Base-by-base conservation (phyloP, 768 basidiomycete genomes). In the Clavaria fumosa region DNA sequence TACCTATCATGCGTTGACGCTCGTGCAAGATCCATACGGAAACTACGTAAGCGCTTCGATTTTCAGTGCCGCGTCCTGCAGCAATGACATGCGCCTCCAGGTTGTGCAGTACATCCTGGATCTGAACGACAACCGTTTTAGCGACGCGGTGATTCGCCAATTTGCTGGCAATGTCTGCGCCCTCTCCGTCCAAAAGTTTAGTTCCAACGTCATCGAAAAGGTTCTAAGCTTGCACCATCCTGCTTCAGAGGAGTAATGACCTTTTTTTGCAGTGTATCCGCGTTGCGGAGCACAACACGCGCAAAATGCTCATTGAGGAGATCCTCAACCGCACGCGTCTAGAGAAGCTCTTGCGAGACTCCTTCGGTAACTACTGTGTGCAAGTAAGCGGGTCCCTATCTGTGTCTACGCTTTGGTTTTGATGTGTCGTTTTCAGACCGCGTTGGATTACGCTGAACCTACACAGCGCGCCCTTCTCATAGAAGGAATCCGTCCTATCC, bases 71-170 rank as follows among this genome's bases (percentile, higher is more conserved):
- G n/a, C n/a, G n/a, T n/a, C n/a, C n/a, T n/a, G n/a, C n/a, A n/a
- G n/a, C n/a, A n/a, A n/a, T n/a, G n/a, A n/a, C n/a, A n/a, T n/a
- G 33, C 34, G 41, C 20, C 30, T 42, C 23, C 43, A 86, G 84
- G 82, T 90, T 47, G 86, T 91, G 23, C 91, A 99, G 73, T 99
- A 99, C 55, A 95, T 96, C 43, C 72, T 99, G 42, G 95, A 99
- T 55, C 61, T 99, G 50, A 97, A 97, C 60, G 95, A 99, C 63
- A 91, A 86, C 57, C 75, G 95, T 31, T 99, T 97, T 69, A 93
- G 88, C 47, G 93, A 96, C 59, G 93, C 69, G 34, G 85, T 99
- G 48, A 96, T 97, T 49, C 78, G 93, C 45, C 95, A 97, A 53
- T 99, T 97, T 60, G 65, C 85, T 37, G 95, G 95, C 49, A 97